Base-by-base conservation (phyloP, 495 filamentous ascomycete species). In the Penicillium steckii region DNA sequence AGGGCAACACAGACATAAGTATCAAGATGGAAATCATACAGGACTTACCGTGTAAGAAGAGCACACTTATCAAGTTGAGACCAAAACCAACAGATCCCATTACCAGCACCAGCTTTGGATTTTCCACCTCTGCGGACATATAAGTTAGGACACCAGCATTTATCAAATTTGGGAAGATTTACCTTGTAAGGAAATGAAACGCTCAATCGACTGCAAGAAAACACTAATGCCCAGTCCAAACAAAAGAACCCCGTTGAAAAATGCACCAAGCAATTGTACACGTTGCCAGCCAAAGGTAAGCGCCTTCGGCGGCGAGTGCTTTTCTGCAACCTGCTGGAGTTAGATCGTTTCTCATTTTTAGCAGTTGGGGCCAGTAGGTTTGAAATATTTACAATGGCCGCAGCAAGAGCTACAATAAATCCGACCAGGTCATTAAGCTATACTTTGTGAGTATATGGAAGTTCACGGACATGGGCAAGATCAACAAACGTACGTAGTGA, bases 201-300 rank as follows among this genome's bases (percentile, higher is more conserved):
- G 84, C 48, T 90, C 86, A 26, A 96, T 75, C 8, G 92, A 90
- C 67, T 97, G 92, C 42, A 97, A 79, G 56, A 96, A 88, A 57
- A 97, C 91, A 17, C 89, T 89, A n/a, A 96, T 76, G 62, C 91
- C 95, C n/a, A 97, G 79, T 0, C 86, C 91, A 50, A 96, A 85
- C 25, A 97, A 73, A 62, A 97, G 91, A 9, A 95, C 89, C 47
- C 91, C 91, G 60, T 96, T 97, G 73, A 95, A 86, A 54, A 95
- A 85, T 15, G 91, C 91, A 47, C 91, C 91, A 2, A 96, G 79
- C 8, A 94, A 88, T 72, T 93, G 90, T 12, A 90, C 87, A 37
- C 91, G 85, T 65, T 95, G 83, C 89, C 89, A 96, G n/a, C 78
- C 78, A 54, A 78, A 80, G 2, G 77, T 69, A 3, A 80, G 69